phyloP scores from a whole-genome alignment of 768 basidiomycete species.

The Trametes cubensis region DNA sequence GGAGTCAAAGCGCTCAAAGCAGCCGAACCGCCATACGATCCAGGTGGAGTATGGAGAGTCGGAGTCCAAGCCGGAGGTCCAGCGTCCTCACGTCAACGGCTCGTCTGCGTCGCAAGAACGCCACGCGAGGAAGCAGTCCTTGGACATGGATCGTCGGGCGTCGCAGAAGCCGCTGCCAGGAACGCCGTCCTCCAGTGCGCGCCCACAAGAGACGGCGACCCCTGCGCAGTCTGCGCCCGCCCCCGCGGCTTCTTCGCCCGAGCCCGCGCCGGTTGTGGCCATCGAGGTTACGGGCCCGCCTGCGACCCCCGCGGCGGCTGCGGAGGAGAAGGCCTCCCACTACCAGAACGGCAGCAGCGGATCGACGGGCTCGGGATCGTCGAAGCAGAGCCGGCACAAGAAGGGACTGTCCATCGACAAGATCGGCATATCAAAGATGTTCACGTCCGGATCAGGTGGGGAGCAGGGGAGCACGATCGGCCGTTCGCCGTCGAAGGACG shows the following conservation, averaged over 20 bases:
- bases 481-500: slow-evolving; percentile 28
- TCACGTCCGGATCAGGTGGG: slow-evolving; percentile 45
- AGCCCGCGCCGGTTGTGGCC: slow-evolving; percentile 33
- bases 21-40: slow-evolving; percentile 84
- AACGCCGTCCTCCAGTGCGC: slow-evolving; percentile 22
- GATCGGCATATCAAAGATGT: slow-evolving; percentile 77
- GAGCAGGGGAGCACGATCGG: slow-evolving; percentile 36
- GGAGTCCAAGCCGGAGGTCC: slow-evolving; percentile 28
- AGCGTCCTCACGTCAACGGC: slow-evolving; percentile 16
- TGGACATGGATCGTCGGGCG: slow-evolving; percentile 16
- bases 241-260: slow-evolving; percentile 9
- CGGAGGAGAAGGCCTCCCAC: slow-evolving; percentile 28
- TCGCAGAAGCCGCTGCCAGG: slow-evolving; percentile 38
- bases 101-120: slow-evolving; percentile 12
- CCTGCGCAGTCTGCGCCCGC: slow-evolving; percentile 15
- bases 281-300: slow-evolving; percentile 40
- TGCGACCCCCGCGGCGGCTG: slow-evolving; percentile 24
- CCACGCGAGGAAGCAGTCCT: slow-evolving; percentile 26
- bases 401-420: slow-evolving; percentile 80
- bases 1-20: slow-evolving; percentile 52
- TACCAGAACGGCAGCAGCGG: slow-evolving; percentile 25
- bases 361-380: slow-evolving; percentile 32
- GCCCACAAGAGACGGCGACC: slow-evolving; percentile 15
- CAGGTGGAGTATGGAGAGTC: slow-evolving; percentile 93
- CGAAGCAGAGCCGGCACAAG: slow-evolving; percentile 53